A percentile compares a stretch with the other conserved stretches of the same genome.
Evolutionary conservation across 1,284 basidiomycete species (phyloP).

Genomic region (Golubevia sp.): DNA sequence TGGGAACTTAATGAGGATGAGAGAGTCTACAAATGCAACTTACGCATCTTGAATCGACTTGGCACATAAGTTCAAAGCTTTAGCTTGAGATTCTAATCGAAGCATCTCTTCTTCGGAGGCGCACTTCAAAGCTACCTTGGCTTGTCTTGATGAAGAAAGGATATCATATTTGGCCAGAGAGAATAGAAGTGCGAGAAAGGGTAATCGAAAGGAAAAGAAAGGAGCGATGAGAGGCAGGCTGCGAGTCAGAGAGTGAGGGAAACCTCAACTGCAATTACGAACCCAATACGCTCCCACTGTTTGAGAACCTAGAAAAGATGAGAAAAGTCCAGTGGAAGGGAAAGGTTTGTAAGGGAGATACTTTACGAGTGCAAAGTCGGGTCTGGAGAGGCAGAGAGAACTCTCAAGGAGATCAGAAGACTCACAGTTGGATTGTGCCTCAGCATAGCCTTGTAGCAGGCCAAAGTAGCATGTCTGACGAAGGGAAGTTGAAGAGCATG

Average conservation of each 20-base stretch:
- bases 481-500: background rate
- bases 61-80: constrained; percentile 33
- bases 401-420: background rate
- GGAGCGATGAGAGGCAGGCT: too few relatives aligned
- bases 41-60: constrained; percentile 78
- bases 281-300: constrained; percentile 39
- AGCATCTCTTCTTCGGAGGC: constrained; percentile 39
- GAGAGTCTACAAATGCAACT: constrained; percentile 60
- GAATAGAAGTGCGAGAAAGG: too few relatives aligned
- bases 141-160: constrained; percentile 22
- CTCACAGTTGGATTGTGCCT: constrained; percentile 23
- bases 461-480: constrained; percentile 50
- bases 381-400: background rate
- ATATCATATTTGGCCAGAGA: background rate
- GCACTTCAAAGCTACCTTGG: constrained; percentile 57
- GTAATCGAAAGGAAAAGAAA: too few relatives aligned
- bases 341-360: too few relatives aligned
- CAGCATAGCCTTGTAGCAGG: constrained; percentile 40
- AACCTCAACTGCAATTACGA: background rate
- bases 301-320: constrained; percentile 13
- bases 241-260: too few relatives aligned
- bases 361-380: too few relatives aligned
- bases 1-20: background rate
- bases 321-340: background rate
- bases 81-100: constrained; percentile 30